Evolutionary conservation across 164 flowering plant species (phyloP), one percentile per base, ranked within the genome.

Genomic region (Berberis vulgaris): DNA sequence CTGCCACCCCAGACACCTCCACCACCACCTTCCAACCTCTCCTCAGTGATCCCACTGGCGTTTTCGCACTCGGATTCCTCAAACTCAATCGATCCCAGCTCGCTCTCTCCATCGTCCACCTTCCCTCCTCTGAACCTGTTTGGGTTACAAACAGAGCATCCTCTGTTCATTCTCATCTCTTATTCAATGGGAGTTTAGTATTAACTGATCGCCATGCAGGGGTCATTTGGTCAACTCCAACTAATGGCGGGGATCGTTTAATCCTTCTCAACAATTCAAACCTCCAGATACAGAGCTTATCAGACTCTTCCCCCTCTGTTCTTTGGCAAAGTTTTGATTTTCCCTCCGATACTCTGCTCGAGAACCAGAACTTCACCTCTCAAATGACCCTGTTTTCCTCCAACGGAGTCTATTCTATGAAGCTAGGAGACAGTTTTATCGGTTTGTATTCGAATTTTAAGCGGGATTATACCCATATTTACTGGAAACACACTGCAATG

Each of bases 251-350:
- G 62, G 71, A 76, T 9, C 74, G 82, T 6, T 64, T 67, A 45
- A 85, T 91, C 49, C 75, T 80, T 26, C 26, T 26, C 67, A 78
- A 78, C 76, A 69, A 69, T 13, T 84, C 96, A 0, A 85, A 90
- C 66, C 81, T 93, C 7, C 81, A 76, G 59, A 61, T 90, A 5
- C 77, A 70, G 11, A 71, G 59, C 1, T 74, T 52, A 6, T 40
- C 49, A 3, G 9, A 49, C 4, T 38, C 64, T 52, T 6, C 73
- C 5, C 10, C 7, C 40, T 41, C 75, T 6, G 72, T 80, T 39
- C 57, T 80, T 1, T 93, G 98, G 98, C 83, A 86, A 64, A 93
- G 97, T 74, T 93, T 88, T 62, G 77, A 85, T 44, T 84, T 71
- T 72, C 96, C 96, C 10, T 61, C 78, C 0, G 72, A 86, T 70